Base-by-base conservation (phyloP, 2,329 filamentous ascomycete species). In the Colletotrichum tabaci region DNA sequence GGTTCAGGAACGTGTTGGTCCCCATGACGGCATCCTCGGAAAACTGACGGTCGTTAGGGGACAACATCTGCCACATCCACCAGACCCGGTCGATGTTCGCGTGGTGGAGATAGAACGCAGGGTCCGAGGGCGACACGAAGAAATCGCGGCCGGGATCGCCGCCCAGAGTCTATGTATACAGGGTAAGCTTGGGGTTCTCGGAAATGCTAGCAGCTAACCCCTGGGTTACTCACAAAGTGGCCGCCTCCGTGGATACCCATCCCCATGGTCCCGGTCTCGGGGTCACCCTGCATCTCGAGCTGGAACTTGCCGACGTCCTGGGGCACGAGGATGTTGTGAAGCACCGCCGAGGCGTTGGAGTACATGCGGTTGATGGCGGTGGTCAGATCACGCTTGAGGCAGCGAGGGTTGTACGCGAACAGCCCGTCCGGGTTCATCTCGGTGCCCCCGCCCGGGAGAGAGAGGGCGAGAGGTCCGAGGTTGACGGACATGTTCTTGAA, bases 361-460 rank as follows among this genome's bases (percentile, higher is more conserved):
- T 74, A 78, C 2, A 74, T 74, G 8, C 63, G 53, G 62, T 78
- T 79, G 56, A 78, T 73, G 2, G 60, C 62, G 21, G 67, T 72
- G 47, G 75, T 77, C 0, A 81, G 62, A 38, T 82, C 83, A 1
- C 83, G 79, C 69, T 81, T 80, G 47, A 86, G 74, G 74, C 83
- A 83, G 56, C 84, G 82, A 2, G 84, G 84, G 74, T 86, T 85
- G 71, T 83, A 84, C n/a, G 75, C 77, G 0, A 83, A 78, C 13
- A 76, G 73, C 3, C 75, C 77, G 26, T 75, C 69, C 2, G 77
- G 65, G 16, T 67, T 63, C 6, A 63, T 35, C 53, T 49, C 50
- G 8, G 40, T 46, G 18, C 50, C 50, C 4, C 77, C 78, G 8
- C 79, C 79, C 72, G 76, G 75, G 1, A 77, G 63, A 13, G 77